Evolutionary conservation across 2,329 filamentous ascomycete genomes (phyloP).

Genomic region (Colletotrichum filicis): DNA sequence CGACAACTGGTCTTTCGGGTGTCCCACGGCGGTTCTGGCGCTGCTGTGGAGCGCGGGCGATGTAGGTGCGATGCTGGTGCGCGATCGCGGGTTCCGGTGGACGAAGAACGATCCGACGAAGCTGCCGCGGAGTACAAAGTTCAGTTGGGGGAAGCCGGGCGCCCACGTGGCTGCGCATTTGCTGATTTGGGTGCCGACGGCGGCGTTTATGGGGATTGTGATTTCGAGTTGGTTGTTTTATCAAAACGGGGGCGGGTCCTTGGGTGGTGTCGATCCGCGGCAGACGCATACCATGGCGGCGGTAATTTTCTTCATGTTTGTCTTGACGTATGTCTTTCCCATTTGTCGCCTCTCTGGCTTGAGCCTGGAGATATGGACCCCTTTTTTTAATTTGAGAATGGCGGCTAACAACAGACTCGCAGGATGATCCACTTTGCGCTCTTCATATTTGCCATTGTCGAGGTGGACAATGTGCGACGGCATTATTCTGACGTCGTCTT

Average conservation of each 20-base stretch:
- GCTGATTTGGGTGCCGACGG: constrained; percentile 18
- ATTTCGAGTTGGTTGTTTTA: not conserved
- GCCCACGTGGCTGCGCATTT: constrained; percentile 28
- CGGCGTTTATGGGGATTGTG: not conserved
- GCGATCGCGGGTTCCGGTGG: constrained; percentile 24
- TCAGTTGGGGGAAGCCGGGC: constrained; percentile 18
- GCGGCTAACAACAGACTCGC: not conserved
- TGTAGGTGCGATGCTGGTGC: constrained; percentile 12
- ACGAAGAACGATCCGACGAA: not conserved
- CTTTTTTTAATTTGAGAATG: not conserved
- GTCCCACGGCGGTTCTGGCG: constrained; percentile 14
- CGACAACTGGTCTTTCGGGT: constrained; percentile 2
- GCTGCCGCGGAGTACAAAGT: constrained; percentile 13
- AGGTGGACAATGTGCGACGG: constrained; percentile 25
- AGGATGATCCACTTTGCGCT: constrained; percentile 34
- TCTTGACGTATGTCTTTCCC: constrained; percentile 8
- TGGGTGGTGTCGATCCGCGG: not conserved
- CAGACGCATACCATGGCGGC: not conserved
- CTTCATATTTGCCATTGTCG: constrained; percentile 34
- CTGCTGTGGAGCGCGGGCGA: constrained; percentile 25
- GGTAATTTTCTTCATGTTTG: constrained; percentile 26
- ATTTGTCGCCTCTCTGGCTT: too few relatives aligned
- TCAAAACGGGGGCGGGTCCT: not conserved
- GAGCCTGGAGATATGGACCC: too few relatives aligned
- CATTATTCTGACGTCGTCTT: constrained; percentile 33